Base-by-base conservation (phyloP, 2,329 filamentous ascomycete species). In the Alternaria longipes region DNA sequence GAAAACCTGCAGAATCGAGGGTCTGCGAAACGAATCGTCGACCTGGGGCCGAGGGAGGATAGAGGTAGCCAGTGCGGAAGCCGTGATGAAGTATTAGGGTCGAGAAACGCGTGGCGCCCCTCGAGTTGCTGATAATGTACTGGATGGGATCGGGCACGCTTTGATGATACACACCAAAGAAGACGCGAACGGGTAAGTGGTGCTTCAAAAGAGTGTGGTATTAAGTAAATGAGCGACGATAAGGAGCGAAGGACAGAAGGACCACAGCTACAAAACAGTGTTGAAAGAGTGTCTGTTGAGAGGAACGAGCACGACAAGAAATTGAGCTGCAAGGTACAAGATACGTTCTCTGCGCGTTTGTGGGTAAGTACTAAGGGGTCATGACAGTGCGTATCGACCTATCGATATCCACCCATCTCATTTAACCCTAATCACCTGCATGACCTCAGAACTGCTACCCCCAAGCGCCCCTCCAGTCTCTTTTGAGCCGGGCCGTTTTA, bases 1-100 rank as follows among this genome's bases (percentile, higher is more conserved):
- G 53, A 81, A 80, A 51, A 72, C 76, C 67, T 82, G 79, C 60
- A 85, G 81, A 66, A 84, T 80, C 66, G 84, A 84, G 36, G 81
- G 79, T 66, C 83, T 78, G 70, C 79, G 75, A 74, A 81, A 77
- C 72, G 77, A 74, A 59, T 84, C 85, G 77, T 86, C 83, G 82
- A 85, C 83, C 82, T 85, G 83, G 67, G 86, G 84, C 84, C 84
- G 81, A 74, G 86, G 87, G 60, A 87, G 81, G 74, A 87, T 78
- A 34, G 78, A 80, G 73, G 84, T 83, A 80, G 85, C 85, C 79
- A 88, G 84, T 74, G 85, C 84, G 79, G 84, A 88, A 81, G 86
- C 83, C 83, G 84, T 86, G 71, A 52, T 79, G 72, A 44, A 58
- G 46, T 63, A 67, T 64, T 69, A 69, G 34, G 59, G 59, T 47